These are phyloP conservation scores for Saussurea involucrata DNA, from an alignment of 129 eudicot species.

Conservation along the genomic window DNA sequence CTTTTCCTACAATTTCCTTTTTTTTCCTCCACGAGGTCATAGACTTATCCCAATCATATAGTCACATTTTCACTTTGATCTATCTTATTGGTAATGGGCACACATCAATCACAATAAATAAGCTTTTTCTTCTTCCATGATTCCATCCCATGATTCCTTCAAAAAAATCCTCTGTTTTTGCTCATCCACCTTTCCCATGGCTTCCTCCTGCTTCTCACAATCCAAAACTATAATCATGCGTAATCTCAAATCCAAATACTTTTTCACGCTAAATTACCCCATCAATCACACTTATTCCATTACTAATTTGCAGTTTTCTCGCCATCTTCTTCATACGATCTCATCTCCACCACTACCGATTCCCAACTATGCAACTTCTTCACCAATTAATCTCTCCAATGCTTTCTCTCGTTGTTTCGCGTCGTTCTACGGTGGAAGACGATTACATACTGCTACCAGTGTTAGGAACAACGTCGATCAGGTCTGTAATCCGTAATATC, in stretches of 20 bases:
- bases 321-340: slow-evolving; percentile 7
- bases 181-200: slow-evolving; percentile 21
- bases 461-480: slow-evolving; percentile 15
- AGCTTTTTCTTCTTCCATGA: background rate
- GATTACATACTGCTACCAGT: slow-evolving; percentile 22
- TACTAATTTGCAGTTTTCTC: background rate
- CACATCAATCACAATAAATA: background rate
- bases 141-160: background rate
- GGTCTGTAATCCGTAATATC: slow-evolving; percentile 11
- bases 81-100: background rate
- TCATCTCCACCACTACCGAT: slow-evolving; percentile 6
- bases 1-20: no score
- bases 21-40: no score
- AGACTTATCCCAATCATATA: background rate
- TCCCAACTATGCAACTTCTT: background rate
- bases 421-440: background rate
- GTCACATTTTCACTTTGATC: background rate
- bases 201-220: slow-evolving; percentile 19
- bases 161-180: background rate
- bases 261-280: background rate
- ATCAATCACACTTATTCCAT: slow-evolving; percentile 2
- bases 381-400: background rate
- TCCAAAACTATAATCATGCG: slow-evolving; percentile 14
- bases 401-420: background rate
- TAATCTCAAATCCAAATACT: slow-evolving; percentile 6